phyloP scores from a whole-genome alignment of 1,139 yeast genomes.

The Magnusiomyces suaveolens region DNA sequence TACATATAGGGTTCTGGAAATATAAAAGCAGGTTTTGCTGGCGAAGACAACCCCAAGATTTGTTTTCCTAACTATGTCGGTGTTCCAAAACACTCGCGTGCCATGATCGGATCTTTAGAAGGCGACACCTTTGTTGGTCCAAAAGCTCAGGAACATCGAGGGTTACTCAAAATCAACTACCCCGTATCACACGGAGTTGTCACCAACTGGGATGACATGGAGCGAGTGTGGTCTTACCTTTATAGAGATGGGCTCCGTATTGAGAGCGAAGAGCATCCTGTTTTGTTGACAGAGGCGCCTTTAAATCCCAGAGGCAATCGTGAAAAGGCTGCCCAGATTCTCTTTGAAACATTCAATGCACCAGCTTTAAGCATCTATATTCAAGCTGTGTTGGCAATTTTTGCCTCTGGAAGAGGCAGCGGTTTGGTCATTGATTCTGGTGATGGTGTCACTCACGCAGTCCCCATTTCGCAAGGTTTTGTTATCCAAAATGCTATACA shows the following conservation, averaged over 20 bases:
- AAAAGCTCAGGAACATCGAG: slow-evolving; percentile 64
- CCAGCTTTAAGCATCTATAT: slow-evolving; percentile 78
- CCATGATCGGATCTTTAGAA: slow-evolving; percentile 74
- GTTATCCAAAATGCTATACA: slow-evolving; percentile 62
- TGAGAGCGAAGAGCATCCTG: slow-evolving; percentile 81
- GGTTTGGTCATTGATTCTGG: slow-evolving; percentile 87
- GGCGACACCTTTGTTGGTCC: slow-evolving; percentile 62
- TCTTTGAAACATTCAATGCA: slow-evolving; percentile 77
- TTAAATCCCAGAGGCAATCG: slow-evolving; percentile 65
- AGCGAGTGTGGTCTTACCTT: slow-evolving; percentile 57
- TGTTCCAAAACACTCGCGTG: slow-evolving; percentile 68
- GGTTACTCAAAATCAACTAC: slow-evolving; percentile 56
- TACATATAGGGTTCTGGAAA: slow-evolving; percentile 79
- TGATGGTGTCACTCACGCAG: slow-evolving; percentile 82
- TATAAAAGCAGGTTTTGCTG: slow-evolving; percentile 87
- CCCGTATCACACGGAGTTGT: slow-evolving; percentile 80
- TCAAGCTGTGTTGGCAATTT: slow-evolving; percentile 76
- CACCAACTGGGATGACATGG: slow-evolving; percentile 83
- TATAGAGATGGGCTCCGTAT: slow-evolving; percentile 53
- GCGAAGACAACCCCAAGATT: slow-evolving; percentile 70
- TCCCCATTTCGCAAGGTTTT: slow-evolving; percentile 86
- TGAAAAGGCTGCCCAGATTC: slow-evolving; percentile 61
- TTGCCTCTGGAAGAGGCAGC: slow-evolving; percentile 84
- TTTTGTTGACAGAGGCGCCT: slow-evolving; percentile 84
- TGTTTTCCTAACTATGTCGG: slow-evolving; percentile 55